These are phyloP conservation scores for Drechslerella dactyloides DNA, from an alignment of 2,329 filamentous ascomycete species.

Conservation along the genomic window DNA sequence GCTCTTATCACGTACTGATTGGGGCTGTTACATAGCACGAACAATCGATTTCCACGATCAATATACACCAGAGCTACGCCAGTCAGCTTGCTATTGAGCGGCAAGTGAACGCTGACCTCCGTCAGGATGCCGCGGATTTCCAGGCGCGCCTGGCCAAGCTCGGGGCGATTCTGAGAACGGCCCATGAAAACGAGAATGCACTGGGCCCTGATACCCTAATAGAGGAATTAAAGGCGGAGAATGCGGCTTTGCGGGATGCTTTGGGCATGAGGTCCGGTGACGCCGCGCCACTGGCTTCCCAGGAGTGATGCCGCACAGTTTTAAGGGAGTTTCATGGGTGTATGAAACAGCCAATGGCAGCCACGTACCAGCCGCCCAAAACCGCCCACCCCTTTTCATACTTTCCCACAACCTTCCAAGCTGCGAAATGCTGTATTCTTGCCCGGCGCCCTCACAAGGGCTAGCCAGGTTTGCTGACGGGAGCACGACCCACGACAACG, in stretches of 20 bases:
- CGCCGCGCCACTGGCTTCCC: neutral
- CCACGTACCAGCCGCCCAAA: conserved; percentile 17
- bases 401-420: too few relatives aligned
- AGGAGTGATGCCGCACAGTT: conserved; percentile 18
- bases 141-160: conserved; percentile 53
- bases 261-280: conserved; percentile 46
- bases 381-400: neutral
- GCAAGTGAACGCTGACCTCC: conserved; percentile 53
- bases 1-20: neutral
- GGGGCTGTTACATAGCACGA: conserved; percentile 51
- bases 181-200: conserved; percentile 52
- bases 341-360: conserved; percentile 29
- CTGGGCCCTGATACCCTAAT: conserved; percentile 54
- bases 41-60: conserved; percentile 55
- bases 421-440: too few relatives aligned
- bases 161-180: conserved; percentile 52
- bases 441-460: too few relatives aligned
- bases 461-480: too few relatives aligned
- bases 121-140: conserved; percentile 54
- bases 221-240: conserved; percentile 54
- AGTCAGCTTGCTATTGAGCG: conserved; percentile 54
- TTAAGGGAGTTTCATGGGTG: conserved; percentile 19
- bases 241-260: conserved; percentile 53
- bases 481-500: too few relatives aligned
- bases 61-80: conserved; percentile 55